phyloP scores from a whole-genome alignment of 306 rosid genomes.

The Trifolium dubium region DNA sequence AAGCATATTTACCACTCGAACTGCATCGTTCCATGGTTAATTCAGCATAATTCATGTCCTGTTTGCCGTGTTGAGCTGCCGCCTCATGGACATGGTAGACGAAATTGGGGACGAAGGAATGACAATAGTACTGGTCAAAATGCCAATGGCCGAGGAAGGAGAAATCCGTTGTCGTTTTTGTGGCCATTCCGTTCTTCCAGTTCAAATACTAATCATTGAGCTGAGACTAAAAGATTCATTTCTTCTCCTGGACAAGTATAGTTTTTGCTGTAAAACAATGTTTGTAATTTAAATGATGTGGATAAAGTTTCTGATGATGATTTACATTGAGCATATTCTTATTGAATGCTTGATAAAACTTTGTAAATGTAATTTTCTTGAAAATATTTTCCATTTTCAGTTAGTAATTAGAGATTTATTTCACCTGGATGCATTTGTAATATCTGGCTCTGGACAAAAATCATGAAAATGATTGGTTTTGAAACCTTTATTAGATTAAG shows the following conservation, averaged over 20 bases:
- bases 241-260: conserved; percentile 34
- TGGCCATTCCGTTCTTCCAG: conserved; percentile 70
- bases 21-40: conserved; percentile 77
- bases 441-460: background rate
- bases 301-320: conserved; percentile 14
- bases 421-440: conserved; percentile 11
- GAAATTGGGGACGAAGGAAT: conserved; percentile 36
- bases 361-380: conserved; percentile 29
- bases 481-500: background rate
- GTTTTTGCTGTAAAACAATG: conserved; percentile 27
- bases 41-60: conserved; percentile 74
- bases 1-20: conserved; percentile 77
- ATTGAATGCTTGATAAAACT: conserved; percentile 12
- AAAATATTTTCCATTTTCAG: conserved; percentile 11
- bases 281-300: conserved; percentile 15
- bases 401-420: conserved; percentile 9
- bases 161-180: conserved; percentile 48
- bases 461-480: no score
- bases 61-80: conserved; percentile 78
- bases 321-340: conserved; percentile 33
- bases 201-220: conserved; percentile 40
- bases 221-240: conserved; percentile 37
- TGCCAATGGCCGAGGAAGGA: conserved; percentile 53
- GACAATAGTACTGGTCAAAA: background rate
- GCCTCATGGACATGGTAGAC: conserved; percentile 39